Evolutionary conservation across 768 basidiomycete species (phyloP), one percentile per base, ranked within the genome.

Genomic region (Antrodiella citrinella): DNA sequence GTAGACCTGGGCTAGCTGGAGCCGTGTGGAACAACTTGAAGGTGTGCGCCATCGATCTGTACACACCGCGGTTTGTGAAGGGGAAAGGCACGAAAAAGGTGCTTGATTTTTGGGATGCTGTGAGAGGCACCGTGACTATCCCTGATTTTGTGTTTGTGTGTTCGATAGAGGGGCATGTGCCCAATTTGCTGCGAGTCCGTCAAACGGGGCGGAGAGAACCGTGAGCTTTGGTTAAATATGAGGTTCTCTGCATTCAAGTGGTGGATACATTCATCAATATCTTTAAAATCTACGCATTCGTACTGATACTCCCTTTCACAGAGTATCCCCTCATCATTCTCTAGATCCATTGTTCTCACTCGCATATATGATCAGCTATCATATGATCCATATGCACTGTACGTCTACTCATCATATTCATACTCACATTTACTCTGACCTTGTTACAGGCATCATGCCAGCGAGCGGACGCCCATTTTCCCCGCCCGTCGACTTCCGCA

Each of bases 171-270:
- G 0, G 89, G 87, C 2, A 61, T 89, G 26, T 91, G 89, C 57
- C 89, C 89, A 0, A 76, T 91, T 44, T 91, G 89, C 58, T 62
- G 78, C 39, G 87, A 89, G 63, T 63, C 70, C 30, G 62, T 59
- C 3, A 67, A 66, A 19, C 75, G 87, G 7, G 85, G 85, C 1
- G 88, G 87, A 0, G 76, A 75, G 49, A 77, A 76, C 2, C 78
- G 76, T 57, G 71, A 73, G 35, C 52, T 83, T 21, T 91, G 89
- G 88, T 65, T 88, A 25, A 76, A 80, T 1, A 88, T 81, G 78
- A 89, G 89, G 57, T 82, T 84, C 59, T 85, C 82, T 12, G 87
- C 87, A 19, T 89, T 81, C 70, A 89, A 90, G 86, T 88, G 70
- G 84, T 82, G 51, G 13, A 76, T 72, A 35, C 7, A 35, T 35